phyloP scores from a whole-genome alignment of 2,329 filamentous ascomycete genomes.

The Nemania bipapillata region DNA sequence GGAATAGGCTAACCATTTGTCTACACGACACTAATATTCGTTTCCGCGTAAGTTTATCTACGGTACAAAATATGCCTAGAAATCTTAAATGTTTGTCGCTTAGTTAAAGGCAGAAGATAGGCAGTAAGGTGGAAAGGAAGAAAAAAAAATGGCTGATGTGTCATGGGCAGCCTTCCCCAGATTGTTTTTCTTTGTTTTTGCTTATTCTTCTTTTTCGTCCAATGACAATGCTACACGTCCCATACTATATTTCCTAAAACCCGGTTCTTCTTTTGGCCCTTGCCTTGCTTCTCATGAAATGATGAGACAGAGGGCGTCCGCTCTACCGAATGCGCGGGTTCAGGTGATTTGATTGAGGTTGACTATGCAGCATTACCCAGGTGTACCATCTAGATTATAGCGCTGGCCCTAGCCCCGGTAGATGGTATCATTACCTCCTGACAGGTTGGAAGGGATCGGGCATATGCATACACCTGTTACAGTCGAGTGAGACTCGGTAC shows the following conservation, averaged over 20 bases:
- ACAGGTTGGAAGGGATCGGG: constrained; percentile 24
- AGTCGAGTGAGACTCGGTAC: constrained; percentile 13
- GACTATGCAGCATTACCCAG: constrained; percentile 17
- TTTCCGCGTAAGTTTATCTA: constrained; percentile 3
- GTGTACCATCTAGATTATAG: constrained; percentile 25
- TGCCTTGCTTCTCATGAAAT: constrained; percentile 14
- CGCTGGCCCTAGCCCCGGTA: constrained; percentile 13
- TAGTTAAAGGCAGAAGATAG: neutral
- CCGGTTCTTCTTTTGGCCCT: neutral
- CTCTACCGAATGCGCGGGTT: neutral
- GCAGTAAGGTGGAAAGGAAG: neutral
- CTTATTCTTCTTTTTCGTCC: neutral
- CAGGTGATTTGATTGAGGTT: constrained; percentile 11
- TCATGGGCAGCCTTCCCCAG: neutral
- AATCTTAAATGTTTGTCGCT: neutral
- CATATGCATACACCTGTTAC: constrained; percentile 26
- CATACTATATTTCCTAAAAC: neutral
- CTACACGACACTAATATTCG: neutral
- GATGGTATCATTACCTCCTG: constrained; percentile 23
- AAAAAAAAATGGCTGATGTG: neutral
- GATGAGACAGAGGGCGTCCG: neutral
- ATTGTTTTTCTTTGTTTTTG: neutral
- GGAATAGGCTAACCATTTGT: neutral
- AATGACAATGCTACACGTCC: constrained; percentile 10
- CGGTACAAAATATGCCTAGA: neutral